Conservation (phyloP, 169 alveolate genomes). For the Besnoitia besnoiti region DNA sequence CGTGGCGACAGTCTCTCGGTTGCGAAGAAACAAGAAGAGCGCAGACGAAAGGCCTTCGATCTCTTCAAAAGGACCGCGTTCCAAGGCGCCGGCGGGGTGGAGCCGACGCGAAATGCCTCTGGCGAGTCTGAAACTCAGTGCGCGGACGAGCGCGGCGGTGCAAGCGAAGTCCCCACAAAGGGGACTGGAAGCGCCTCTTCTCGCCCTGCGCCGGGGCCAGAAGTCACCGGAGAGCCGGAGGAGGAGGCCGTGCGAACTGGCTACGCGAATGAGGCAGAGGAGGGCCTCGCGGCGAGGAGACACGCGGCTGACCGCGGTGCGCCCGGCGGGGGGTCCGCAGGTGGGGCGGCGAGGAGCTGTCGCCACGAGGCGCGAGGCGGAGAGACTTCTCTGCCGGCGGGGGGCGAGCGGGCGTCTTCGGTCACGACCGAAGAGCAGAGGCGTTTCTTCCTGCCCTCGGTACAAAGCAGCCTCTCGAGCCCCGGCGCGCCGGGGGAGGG, state of each 20-base stretch:
- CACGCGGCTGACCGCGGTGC: no score
- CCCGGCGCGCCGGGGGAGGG: neutral
- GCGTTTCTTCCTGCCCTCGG: neutral
- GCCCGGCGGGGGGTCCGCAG: no score
- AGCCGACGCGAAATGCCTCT: neutral
- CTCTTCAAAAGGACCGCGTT: neutral
- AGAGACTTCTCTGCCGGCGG: neutral
- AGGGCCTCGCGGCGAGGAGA: no score
- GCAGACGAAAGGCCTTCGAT: slow-evolving; percentile 6
- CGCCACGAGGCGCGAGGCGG: neutral
- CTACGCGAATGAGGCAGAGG: no score
- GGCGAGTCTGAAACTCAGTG: no score
- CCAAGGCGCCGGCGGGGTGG: neutral
- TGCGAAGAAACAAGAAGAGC: slow-evolving; percentile 2
- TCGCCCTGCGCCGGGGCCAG: no score
- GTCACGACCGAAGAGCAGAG: neutral
- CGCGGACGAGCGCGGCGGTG: no score
- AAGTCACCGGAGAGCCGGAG: no score
- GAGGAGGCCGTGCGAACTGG: no score
- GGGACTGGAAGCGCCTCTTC: no score
- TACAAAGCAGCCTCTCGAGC: neutral
- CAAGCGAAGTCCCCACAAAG: no score
- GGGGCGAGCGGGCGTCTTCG: neutral
- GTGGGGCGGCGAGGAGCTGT: neutral
- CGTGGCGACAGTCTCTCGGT: neutral